Conservation (phyloP, 768 basidiomycete genomes). For the Cystobasidium onofrii region DNA sequence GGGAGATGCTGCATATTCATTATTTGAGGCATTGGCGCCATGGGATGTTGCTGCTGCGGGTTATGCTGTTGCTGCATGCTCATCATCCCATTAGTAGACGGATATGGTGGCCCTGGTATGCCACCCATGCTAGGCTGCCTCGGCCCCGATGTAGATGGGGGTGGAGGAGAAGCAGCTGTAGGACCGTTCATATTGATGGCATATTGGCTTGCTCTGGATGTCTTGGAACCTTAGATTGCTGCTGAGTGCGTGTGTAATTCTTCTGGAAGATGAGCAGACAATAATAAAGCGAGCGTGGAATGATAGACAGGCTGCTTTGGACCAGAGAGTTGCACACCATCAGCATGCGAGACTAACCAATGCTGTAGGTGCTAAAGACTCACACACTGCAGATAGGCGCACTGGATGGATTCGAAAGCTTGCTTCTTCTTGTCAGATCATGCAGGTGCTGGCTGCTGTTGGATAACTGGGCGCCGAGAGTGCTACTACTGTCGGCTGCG, state of each 20-base stretch:
- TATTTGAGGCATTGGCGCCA: not conserved
- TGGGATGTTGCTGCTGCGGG: not conserved
- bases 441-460: too few species aligned
- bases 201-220: not conserved
- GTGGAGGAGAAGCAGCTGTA: conserved; percentile 2
- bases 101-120: not conserved
- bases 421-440: too few species aligned
- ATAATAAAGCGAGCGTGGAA: too few species aligned
- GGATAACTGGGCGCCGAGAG: too few species aligned
- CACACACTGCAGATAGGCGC: too few species aligned
- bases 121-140: not conserved
- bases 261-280: too few species aligned
- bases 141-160: not conserved
- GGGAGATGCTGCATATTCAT: not conserved
- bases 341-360: too few species aligned
- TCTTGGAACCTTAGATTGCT: not conserved
- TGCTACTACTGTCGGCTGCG: too few species aligned
- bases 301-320: too few species aligned
- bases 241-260: not conserved
- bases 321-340: too few species aligned
- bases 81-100: not conserved
- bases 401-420: too few species aligned
- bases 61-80: conserved; percentile 5
- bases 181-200: conserved; percentile 2
- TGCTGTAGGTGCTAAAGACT: too few species aligned